A percentile compares a stretch with the other conserved stretches of the same genome.
Evolutionary conservation across 1,139 yeast species (phyloP).

Genomic region (Williopsis jadinii): DNA sequence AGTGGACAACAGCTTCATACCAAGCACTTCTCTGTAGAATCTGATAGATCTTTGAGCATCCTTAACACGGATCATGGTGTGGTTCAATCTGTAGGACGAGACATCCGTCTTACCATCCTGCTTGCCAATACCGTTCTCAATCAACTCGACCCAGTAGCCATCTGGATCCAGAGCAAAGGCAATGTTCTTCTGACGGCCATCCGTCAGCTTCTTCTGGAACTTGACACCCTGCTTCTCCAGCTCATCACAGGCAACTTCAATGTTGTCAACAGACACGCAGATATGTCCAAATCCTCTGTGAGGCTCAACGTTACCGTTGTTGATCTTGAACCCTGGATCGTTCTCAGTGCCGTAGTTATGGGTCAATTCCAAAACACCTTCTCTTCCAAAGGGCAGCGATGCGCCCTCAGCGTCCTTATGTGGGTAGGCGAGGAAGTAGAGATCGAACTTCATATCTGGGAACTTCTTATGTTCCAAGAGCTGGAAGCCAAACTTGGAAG

Average conservation of each 20-base stretch:
- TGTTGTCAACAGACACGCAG: constrained; percentile 79
- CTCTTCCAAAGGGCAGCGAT: constrained; percentile 50
- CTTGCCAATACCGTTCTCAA: constrained; percentile 49
- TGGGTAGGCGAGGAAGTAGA: constrained; percentile 62
- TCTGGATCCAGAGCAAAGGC: constrained; percentile 95
- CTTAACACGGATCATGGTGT: constrained; percentile 87
- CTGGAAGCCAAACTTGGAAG: constrained; percentile 68
- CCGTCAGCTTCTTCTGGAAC: constrained; percentile 76
- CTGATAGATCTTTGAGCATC: constrained; percentile 71
- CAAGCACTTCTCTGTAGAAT: constrained; percentile 72
- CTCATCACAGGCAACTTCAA: constrained; percentile 50
- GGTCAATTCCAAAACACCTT: constrained; percentile 79
- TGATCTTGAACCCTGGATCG: constrained; percentile 50
- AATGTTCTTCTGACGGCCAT: constrained; percentile 88
- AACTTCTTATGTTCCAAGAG: constrained; percentile 46
- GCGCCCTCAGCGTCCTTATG: constrained; percentile 28
- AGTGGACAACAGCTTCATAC: constrained; percentile 63
- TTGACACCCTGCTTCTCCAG: constrained; percentile 55
- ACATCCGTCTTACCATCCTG: constrained; percentile 33
- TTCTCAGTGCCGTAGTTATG: constrained; percentile 72
- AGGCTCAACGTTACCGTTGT: constrained; percentile 80
- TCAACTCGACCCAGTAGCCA: constrained; percentile 93
- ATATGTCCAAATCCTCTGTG: constrained; percentile 92
- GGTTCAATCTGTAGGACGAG: constrained; percentile 63
- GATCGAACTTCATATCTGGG: constrained; percentile 50